phyloP scores from a whole-genome alignment of 352 stramenopile species.

The Albugo laibachii region DNA sequence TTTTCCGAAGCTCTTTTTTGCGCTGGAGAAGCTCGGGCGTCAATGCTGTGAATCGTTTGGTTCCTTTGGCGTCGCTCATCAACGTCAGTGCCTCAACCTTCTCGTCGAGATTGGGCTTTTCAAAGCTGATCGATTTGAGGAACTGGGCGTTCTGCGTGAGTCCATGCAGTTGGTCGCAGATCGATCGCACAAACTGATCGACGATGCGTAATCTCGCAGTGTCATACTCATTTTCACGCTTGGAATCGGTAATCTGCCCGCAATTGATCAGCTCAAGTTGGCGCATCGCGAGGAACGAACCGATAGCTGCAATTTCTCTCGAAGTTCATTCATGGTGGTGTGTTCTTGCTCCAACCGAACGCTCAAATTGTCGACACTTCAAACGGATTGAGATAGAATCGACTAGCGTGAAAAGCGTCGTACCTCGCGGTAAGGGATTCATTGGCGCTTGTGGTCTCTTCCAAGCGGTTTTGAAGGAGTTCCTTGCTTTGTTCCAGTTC shows the following conservation, averaged over 20 bases:
- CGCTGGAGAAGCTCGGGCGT: conserved; percentile 43
- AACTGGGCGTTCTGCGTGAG: conserved; percentile 29
- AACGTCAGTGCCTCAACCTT: conserved; percentile 5
- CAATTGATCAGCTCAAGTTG: conserved; percentile 15
- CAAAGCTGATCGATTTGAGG: conserved; percentile 24
- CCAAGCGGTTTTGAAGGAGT: conserved; percentile 26
- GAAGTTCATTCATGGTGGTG: conserved; percentile 5
- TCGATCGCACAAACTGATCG: conserved; percentile 25
- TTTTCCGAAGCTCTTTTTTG: conserved; percentile 46
- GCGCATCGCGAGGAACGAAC: no score
- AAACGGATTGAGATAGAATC: background rate
- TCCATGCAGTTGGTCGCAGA: conserved; percentile 29
- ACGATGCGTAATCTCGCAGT: conserved; percentile 24
- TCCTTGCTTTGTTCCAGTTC: conserved; percentile 55
- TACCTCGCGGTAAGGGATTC: conserved; percentile 46
- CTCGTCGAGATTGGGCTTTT: conserved; percentile 14
- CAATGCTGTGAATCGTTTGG: conserved; percentile 10
- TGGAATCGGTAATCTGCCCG: conserved; percentile 39
- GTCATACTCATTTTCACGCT: conserved; percentile 42
- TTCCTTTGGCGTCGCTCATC: background rate
- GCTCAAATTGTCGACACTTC: conserved; percentile 48
- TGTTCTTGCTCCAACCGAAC: conserved; percentile 48
- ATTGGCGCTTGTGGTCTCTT: conserved; percentile 47
- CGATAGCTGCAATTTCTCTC: no score
- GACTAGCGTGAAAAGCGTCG: background rate